Evolutionary conservation across 257 asterid species (phyloP), one percentile per base, ranked within the genome.

Genomic region (Oldenlandia corymbosa): DNA sequence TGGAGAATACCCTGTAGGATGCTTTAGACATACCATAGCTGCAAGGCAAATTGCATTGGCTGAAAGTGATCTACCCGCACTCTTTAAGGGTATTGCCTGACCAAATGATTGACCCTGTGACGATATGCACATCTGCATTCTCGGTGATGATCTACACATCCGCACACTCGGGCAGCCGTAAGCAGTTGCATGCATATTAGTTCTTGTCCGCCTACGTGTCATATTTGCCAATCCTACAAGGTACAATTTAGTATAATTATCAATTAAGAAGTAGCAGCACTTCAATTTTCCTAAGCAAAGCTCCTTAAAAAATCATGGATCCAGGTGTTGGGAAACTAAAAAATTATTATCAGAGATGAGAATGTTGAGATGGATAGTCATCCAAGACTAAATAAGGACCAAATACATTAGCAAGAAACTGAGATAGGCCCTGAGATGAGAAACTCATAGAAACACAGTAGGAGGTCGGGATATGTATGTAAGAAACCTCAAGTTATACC

Each of bases 41-140:
- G 67, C n/a, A 17, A 1, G 21, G 31, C 45, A 46, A 21, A 62
- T 14, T 12, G 13, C 17, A n/a, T 45, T 30, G 32, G 46, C 24
- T 10, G 3, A 45, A n/a, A 4, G 57, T 14, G 7, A 46, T 47
- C 10, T 47, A 18, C 20, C 45, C 26, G 34, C n/a, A n/a, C n/a
- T 62, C 46, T 7, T 20, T 7, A 30, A 14, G 13, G 56, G 42
- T n/a, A 51, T 62, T 14, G 10, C 31, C 18, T 34, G 57, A 30
- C 67, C 12, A 30, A 62, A n/a, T 23, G 57, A 27, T 28, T 62
- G 55, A 21, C 12, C 61, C 17, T n/a, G 43, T 32, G 32, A 31
- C 6, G 61, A 31, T 56, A 42, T 9, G 46, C 46, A 32, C 0
- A 31, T 57, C 41, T n/a, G 62, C 41, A 9, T 3, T 34, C 39